phyloP scores from a whole-genome alignment of 441 rosid genomes.

The Populus trichocarpa region DNA sequence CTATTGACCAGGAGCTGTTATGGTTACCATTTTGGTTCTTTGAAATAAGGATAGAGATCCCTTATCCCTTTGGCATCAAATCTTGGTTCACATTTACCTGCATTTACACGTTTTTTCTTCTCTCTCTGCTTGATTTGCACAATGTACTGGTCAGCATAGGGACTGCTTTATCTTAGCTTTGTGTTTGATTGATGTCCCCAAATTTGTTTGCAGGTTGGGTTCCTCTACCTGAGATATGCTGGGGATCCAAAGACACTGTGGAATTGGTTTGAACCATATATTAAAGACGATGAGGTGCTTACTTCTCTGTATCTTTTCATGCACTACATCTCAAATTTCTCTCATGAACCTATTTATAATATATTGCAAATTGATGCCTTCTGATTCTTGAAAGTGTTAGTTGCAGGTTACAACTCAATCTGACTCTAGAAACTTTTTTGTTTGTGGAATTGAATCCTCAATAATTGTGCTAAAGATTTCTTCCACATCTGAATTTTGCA shows the following conservation, averaged over 20 bases:
- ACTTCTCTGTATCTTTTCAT: background rate
- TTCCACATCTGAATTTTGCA: background rate
- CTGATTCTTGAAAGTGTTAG: background rate
- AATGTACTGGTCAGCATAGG: constrained; percentile 10
- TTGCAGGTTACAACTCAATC: background rate
- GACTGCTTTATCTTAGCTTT: constrained; percentile 11
- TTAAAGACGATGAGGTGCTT: constrained; percentile 84
- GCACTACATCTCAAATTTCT: background rate
- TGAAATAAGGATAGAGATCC: constrained; percentile 16
- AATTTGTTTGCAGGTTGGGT: constrained; percentile 69
- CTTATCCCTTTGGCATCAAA: constrained; percentile 11
- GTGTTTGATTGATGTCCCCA: constrained; percentile 21
- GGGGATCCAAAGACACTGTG: constrained; percentile 53
- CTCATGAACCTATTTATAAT: background rate
- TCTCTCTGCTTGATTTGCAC: constrained; percentile 9
- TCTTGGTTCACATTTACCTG: constrained; percentile 11
- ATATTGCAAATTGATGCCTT: background rate
- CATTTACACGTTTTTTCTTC: constrained; percentile 1
- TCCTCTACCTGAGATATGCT: constrained; percentile 87
- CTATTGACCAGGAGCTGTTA: constrained; percentile 1
- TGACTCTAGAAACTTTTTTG: background rate
- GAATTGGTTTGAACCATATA: constrained; percentile 87
- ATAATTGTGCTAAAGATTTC: background rate
- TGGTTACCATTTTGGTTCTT: background rate
- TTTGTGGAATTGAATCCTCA: background rate